Conservation (phyloP, 2,329 filamentous ascomycete species). For the Fusarium mundagurra region DNA sequence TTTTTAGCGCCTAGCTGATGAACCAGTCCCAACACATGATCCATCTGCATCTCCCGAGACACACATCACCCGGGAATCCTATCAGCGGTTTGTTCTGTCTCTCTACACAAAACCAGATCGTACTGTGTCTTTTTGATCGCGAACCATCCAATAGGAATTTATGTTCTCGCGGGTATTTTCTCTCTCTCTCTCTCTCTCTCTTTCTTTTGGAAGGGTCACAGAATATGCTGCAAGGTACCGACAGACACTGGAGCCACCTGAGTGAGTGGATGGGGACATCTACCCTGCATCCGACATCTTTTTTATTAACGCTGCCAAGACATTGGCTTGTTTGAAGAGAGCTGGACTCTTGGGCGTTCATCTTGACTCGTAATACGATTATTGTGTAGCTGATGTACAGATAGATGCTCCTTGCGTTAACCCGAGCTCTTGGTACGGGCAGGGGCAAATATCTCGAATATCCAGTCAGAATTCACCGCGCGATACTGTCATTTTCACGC, state of each 20-base stretch:
- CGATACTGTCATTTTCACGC: not conserved
- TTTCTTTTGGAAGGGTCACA: not conserved
- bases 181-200: too few species aligned
- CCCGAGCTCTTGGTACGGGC: not conserved
- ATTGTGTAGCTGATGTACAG: not conserved
- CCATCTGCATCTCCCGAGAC: slow-evolving; percentile 17
- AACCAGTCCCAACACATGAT: not conserved
- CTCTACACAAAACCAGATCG: not conserved
- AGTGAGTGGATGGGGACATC: not conserved
- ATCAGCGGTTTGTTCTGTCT: not conserved
- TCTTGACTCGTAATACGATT: not conserved
- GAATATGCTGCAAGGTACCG: slow-evolving; percentile 16
- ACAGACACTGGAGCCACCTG: not conserved
- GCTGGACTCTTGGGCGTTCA: not conserved
- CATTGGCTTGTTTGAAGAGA: not conserved
- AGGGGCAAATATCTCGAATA: not conserved
- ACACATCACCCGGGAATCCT: slow-evolving; percentile 1
- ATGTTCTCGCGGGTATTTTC: not conserved
- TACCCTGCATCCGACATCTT: slow-evolving; percentile 11
- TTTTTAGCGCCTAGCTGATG: not conserved
- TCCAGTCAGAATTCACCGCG: not conserved
- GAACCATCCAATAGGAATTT: not conserved
- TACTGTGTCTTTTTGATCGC: not conserved
- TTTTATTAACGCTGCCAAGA: not conserved
- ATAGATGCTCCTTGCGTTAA: not conserved